Evolutionary conservation across 352 stramenopile species (phyloP), one percentile per base, ranked within the genome.

Genomic region (Blastocystis sp.): DNA sequence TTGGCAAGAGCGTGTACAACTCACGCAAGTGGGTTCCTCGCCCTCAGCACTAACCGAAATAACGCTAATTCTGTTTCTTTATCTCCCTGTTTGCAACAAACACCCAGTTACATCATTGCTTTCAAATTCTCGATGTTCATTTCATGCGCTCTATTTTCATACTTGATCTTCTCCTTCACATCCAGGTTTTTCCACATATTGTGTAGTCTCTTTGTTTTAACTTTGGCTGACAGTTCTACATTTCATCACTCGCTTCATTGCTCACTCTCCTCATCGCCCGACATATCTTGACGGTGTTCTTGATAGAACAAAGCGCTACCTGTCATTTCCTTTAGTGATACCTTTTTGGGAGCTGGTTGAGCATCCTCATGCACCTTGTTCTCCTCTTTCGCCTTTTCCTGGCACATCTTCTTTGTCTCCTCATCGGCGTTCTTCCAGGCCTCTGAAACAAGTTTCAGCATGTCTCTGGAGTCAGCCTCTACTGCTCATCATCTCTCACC

Each of bases 1-100:
- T 93, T 64, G 94, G 95, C 53, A 91, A 96, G 88, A 95, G 92
- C 30, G 92, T 94, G 59, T 98, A 97, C 92, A 93, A 96, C 92
- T 94, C 93, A 91, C 90, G 93, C 90, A 93, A 93, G 91, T 96
- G 94, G 93, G 93, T 81, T 41, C 70, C 70, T 65, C 70, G 70
- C 65, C 70, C 70, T 47, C 7, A 65, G 70, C 54, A 79, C 30
- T 79, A 79, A 92, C 68, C 30, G 68, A 79, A 81, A 81, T 13
- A 45, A 47, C 20, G 47, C 26, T 62, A 39, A 54, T 62, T 65
- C 18, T 64, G 41, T 81, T 66, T 65, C 13, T 63, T 63, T 81
- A 47, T 37, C 24, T 9, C 24, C 26, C 47, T 81, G 8, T 81
- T 81, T 62, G 70, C 20, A 18, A 50, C 54, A 81, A 63, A 81